Evolutionary conservation across 305 asterid genomes (phyloP), one percentile per base, ranked within the genome.

Genomic region (Euphrasia arctica): DNA sequence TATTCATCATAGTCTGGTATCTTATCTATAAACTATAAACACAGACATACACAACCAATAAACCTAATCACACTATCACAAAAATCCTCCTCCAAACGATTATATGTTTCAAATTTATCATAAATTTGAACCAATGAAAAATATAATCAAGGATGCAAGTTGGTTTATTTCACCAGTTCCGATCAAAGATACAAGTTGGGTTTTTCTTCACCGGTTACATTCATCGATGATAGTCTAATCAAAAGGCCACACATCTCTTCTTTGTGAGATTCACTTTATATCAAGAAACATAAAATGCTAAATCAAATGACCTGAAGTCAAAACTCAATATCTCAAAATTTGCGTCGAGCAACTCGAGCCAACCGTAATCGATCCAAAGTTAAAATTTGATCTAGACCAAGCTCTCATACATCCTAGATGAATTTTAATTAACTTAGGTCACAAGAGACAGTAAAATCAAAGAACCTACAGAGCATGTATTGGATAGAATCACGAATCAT

Each of bases 331-430:
- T 0, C 15, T 45, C 25, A 13, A 41, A 67, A 18, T 51, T 13
- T 18, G n/a, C n/a, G n/a, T 18, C 22, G 22, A 18, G 22, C 22
- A 18, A 1, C 22, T 18, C 22, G 22, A 18, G 22, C 22, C 22
- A 18, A 18, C 22, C 22, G 22, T 45, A 12, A 27, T 51, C 54
- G 28, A 62, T 12, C 56, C 11, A 32, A 36, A 4, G 18, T 60
- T 2, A 3, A 54, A 54, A 54, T 18, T 2, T 64, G 66, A 36
- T 58, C 70, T 36, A 72, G 58, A 14, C 9, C 12, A 50, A 14
- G 25, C 62, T 49, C 58, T n/a, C 29, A 57, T 13, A 65, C 59
- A 62, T 39, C 54, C 66, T 56, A 56, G 39, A 74, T 56, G 9
- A n/a, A 57, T 64, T 50, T 11, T 7, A 18, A 9, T 15, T 22